Base-by-base conservation (phyloP, 768 basidiomycete genomes). In the Vishniacozyma victoriae region DNA sequence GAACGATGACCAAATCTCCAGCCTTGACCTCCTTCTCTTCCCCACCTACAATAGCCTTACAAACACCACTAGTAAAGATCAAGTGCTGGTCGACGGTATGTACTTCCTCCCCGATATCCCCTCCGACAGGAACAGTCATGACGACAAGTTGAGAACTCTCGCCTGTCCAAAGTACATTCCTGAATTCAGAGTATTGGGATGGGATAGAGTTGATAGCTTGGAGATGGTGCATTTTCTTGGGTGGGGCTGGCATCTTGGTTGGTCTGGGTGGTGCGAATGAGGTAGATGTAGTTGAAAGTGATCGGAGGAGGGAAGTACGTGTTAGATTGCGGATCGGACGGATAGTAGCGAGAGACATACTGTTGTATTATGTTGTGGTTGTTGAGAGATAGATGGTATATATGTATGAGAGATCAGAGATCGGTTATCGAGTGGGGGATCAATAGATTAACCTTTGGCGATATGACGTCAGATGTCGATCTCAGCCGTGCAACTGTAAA, bases 51-150 rank as follows among this genome's bases (percentile, higher is more conserved):
- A 72, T 64, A 23, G 74, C 74, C 54, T 69, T 71, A 48, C 62
- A 64, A 12, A 55, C 53, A 7, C 74, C 74, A 14, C 57, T 59
- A 3, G 72, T 73, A 60, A 75, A 75, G 53, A 69, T 60, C 14
- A 75, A 59, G 42, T 69, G 67, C 50, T 74, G 70, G 48, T 74
- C 73, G 41, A 74, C 73, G 27, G 56, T 48, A 46, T 73, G 73
- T 44, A 70, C 69, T 62, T 71, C 73, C 52, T 73, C 71, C 12
- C 73, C 74, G 35, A 75, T 75, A 33, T 75, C 73, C 2, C 73
- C 74, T 3, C 65, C 70, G 7, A 70, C 65, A 2, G 74, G 74
- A 25, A 75, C 62, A 22, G 74, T 75, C 74, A 75, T 75, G 26
- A 71, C 51, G 15, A 74, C 74, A 29, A 75, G 45, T 57, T 75